Conservation (phyloP, 2,329 filamentous ascomycete species). For the Neopestalotiopsis clavispora region DNA sequence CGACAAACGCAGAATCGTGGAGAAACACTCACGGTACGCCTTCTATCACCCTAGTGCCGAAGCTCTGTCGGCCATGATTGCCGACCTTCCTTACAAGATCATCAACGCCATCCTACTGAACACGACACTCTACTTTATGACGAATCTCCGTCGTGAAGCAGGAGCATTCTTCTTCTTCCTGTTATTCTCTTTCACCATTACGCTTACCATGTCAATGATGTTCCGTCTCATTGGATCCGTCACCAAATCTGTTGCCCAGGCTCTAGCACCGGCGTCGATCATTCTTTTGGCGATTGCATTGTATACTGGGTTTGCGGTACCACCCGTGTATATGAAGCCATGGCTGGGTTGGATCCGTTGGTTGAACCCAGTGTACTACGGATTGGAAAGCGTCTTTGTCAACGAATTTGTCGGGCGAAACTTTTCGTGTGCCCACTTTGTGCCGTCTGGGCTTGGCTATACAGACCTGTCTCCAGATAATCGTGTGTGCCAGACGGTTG, state of each 20-base stretch:
- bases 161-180: constrained; percentile 67
- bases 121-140: constrained; percentile 69
- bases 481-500: too few species aligned
- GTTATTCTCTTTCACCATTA: constrained; percentile 27
- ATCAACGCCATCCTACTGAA: constrained; percentile 64
- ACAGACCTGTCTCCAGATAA: too few species aligned
- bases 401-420: constrained; percentile 49
- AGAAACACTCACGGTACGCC: constrained; percentile 49
- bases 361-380: constrained; percentile 66
- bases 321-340: constrained; percentile 57
- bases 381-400: constrained; percentile 64
- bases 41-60: constrained; percentile 39
- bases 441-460: neutral
- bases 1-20: constrained; percentile 38
- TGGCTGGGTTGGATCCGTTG: constrained; percentile 56
- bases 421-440: neutral
- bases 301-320: constrained; percentile 51
- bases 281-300: constrained; percentile 24
- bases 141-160: constrained; percentile 61
- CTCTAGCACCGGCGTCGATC: neutral
- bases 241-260: neutral
- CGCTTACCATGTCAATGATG: neutral
- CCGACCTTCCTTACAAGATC: constrained; percentile 67
- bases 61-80: constrained; percentile 67
- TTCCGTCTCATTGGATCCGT: neutral